Evolutionary conservation across 2,329 filamentous ascomycete genomes (phyloP), one percentile per base, ranked within the genome.

Genomic region (Fusarium devonianum): DNA sequence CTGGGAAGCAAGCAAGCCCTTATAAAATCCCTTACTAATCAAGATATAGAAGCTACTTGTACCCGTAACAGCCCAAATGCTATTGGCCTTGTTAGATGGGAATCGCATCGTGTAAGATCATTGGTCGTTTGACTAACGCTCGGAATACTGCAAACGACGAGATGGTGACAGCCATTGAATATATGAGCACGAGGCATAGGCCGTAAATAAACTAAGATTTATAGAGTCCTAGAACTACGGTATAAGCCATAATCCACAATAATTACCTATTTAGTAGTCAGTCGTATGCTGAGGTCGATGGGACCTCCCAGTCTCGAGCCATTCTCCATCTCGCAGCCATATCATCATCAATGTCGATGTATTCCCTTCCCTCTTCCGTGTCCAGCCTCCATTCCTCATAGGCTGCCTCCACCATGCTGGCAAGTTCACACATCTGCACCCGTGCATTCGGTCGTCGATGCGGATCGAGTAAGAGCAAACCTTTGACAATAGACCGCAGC

Each of bases 261-360:
- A n/a, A n/a, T n/a, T n/a, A n/a, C n/a, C n/a, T n/a, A n/a, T n/a
- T n/a, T n/a, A n/a, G n/a, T n/a, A n/a, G n/a, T n/a, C n/a, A n/a
- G 8, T 45, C 17, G 13, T 36, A 22, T n/a, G 7, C 28, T 8
- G 25, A n/a, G 29, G 16, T 10, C 3, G 7, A 36, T 13, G 11
- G 16, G 17, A 17, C 37, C 19, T 36, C 10, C 4, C 32, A 19
- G 7, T 34, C 22, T 10, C 13, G 35, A 23, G 33, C 25, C 16
- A 23, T 30, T 16, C 10, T 16, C 25, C 39, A 7, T 38, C 45
- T 35, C 21, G 21, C 40, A 25, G 28, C 40, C 55, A 66, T 44
- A 16, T 63, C 63, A 44, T 66, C 66, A 10, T 66, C 68, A 11
- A 71, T 49, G 46, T 74, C 72, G n/a, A 63, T 49, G 49, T 71